Percentiles rank a stretch among this genome's conserved stretches.
phyloP scores from a whole-genome alignment of 768 basidiomycete genomes.

The Chlorophyllum brunneum region DNA sequence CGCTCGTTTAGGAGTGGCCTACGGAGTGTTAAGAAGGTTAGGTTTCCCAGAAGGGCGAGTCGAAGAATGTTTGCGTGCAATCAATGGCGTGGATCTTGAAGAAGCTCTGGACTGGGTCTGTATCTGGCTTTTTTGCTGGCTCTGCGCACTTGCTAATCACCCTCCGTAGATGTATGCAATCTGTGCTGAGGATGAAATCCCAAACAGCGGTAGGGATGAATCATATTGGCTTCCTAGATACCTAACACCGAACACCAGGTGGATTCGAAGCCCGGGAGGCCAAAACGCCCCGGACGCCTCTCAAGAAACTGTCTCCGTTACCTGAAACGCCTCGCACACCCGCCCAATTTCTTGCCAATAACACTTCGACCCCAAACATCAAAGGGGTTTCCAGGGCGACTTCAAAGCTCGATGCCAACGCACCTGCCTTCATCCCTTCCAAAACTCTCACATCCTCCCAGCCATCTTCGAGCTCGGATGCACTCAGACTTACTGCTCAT shows the following conservation, averaged over 20 bases:
- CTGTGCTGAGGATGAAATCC: slow-evolving; percentile 58
- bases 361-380: slow-evolving; percentile 18
- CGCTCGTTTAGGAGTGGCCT: slow-evolving; percentile 70
- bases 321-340: slow-evolving; percentile 33
- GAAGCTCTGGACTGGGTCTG: slow-evolving; percentile 90
- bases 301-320: slow-evolving; percentile 14
- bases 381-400: slow-evolving; percentile 13
- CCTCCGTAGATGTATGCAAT: slow-evolving; percentile 56
- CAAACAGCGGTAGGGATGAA: slow-evolving; percentile 30
- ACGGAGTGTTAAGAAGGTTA: slow-evolving; percentile 73
- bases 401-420: slow-evolving; percentile 33
- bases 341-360: slow-evolving; percentile 24
- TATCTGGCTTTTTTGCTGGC: not conserved
- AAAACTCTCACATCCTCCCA: not conserved
- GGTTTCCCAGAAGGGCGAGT: slow-evolving; percentile 72
- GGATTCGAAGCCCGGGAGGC: slow-evolving; percentile 5
- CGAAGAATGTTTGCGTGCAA: slow-evolving; percentile 62
- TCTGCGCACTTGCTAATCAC: not conserved
- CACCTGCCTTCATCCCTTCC: slow-evolving; percentile 34
- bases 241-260: not conserved
- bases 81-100: slow-evolving; percentile 73
- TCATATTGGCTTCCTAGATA: not conserved
- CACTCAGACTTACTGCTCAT: not conserved
- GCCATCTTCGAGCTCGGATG: not conserved
- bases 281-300: slow-evolving; percentile 14